phyloP scores from a whole-genome alignment of 768 basidiomycete species.

The Tulasnella sp. region DNA sequence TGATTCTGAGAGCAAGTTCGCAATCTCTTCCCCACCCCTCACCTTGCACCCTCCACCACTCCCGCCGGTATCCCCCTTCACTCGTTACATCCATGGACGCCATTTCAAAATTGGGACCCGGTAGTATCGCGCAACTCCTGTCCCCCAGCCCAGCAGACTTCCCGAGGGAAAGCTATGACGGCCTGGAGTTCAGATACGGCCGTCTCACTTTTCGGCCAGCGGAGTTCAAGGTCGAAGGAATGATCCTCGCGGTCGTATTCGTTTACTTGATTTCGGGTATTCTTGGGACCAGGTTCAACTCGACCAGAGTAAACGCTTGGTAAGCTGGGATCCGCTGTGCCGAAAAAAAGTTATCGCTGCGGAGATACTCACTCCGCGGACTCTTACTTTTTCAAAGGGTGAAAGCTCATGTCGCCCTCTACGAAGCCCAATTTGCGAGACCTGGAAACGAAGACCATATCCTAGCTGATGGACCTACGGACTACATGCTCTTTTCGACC shows the following conservation, averaged over 20 bases:
- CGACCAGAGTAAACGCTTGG: constrained; percentile 66
- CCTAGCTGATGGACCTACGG: constrained; percentile 69
- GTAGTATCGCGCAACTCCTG: constrained; percentile 41
- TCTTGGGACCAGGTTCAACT: constrained; percentile 65
- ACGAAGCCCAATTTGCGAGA: constrained; percentile 73
- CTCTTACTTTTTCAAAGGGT: constrained; percentile 52
- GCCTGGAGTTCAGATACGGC: constrained; percentile 73
- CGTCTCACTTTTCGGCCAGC: constrained; percentile 81
- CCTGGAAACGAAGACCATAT: constrained; percentile 59
- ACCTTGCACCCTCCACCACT: background rate
- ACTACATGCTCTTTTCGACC: constrained; percentile 85
- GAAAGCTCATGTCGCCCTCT: constrained; percentile 59
- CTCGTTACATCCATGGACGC: background rate
- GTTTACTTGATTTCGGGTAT: constrained; percentile 61
- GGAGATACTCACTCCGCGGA: background rate
- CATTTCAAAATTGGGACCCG: background rate
- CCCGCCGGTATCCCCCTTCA: constrained; percentile 1
- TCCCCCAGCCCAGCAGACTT: constrained; percentile 63
- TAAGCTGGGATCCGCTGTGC: constrained; percentile 44
- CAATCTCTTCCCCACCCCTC: constrained; percentile 5
- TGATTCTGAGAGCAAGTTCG: background rate
- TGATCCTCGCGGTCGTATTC: constrained; percentile 55
- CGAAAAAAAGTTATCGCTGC: background rate
- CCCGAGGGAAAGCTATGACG: constrained; percentile 64
- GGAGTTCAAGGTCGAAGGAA: constrained; percentile 70